Base-by-base conservation (phyloP, 2,329 filamentous ascomycete genomes). In the Zalaria sp. region DNA sequence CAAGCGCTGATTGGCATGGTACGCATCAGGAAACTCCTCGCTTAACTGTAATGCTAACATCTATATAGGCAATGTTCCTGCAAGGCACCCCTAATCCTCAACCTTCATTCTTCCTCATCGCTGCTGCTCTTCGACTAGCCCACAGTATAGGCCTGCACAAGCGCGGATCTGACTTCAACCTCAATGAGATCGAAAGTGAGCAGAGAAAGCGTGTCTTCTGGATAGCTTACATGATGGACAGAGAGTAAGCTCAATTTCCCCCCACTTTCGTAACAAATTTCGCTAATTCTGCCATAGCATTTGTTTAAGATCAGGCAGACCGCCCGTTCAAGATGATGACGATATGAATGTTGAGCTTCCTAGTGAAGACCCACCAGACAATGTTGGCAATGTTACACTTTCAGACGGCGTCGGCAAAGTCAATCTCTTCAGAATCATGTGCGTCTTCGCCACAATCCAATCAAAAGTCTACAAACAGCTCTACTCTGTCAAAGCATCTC, bases 101-200 rank as follows among this genome's bases (percentile, higher is more conserved):
- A 53, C 89, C 91, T 1, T 83, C 85, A 2, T 95, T 93, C 58
- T 81, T 94, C 53, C 73, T 96, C 39, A 81, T 96, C 27, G 84
- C 89, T 4, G 84, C 88, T 8, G 91, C 91, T 3, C 89, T 96
- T 49, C 75, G 91, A 40, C 70, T 94, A 18, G 83, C 89, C 1
- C 89, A 96, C 58, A 94, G 82, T 55, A 95, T 98, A 53, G 91
- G 91, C 18, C 71, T 98, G 31, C 91, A 98, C 64, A 95, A 95
- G 63, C 79, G 83, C 41, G 89, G 88, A 4, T 86, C 84, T 5
- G 85, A 84, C 3, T 96, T 96, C 65, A 91, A 93, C 49, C 70
- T 98, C 35, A 95, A 94, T 53, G 81, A 84, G 1, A 81, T 93
- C 37, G 91, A 98, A 59, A 86, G 91, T 34, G 91, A 98, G 63